These are phyloP conservation scores for Neoscytalidium dimidiatum DNA, from an alignment of 2,329 filamentous ascomycete genomes.

Conservation along the genomic window DNA sequence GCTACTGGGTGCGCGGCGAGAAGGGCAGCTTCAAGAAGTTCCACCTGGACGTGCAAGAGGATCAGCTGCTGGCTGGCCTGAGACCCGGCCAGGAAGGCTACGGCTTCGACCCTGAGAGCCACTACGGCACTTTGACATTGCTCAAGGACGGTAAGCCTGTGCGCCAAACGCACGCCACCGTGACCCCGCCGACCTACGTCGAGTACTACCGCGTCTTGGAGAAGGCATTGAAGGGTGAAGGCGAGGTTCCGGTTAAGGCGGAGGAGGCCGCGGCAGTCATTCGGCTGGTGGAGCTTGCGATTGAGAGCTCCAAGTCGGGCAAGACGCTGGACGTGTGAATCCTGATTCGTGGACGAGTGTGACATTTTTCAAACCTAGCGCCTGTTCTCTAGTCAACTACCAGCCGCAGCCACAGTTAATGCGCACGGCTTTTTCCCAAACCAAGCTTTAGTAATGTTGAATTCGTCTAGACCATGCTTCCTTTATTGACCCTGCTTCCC, in stretches of 20 bases:
- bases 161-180: background rate
- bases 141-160: slow-evolving; percentile 55
- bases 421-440: background rate
- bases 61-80: slow-evolving; percentile 67
- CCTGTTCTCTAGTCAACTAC: background rate
- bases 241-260: slow-evolving; percentile 56
- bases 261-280: slow-evolving; percentile 57
- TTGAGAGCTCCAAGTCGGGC: slow-evolving; percentile 54
- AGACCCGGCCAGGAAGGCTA: slow-evolving; percentile 64
- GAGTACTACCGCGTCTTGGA: slow-evolving; percentile 64
- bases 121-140: slow-evolving; percentile 60
- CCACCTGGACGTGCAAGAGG: slow-evolving; percentile 73
- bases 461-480: background rate
- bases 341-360: background rate
- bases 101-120: slow-evolving; percentile 62
- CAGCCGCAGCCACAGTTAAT: background rate
- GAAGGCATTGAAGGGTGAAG: slow-evolving; percentile 54
- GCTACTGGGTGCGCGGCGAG: slow-evolving; percentile 76
- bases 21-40: slow-evolving; percentile 75
- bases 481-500: background rate
- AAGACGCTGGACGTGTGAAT: slow-evolving; percentile 43
- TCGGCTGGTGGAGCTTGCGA: slow-evolving; percentile 57
- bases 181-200: slow-evolving; percentile 65
- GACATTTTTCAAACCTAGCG: slow-evolving; percentile 2
- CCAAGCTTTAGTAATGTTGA: slow-evolving; percentile 3